phyloP scores from a whole-genome alignment of 2,329 filamentous ascomycete genomes.

The Apiospora pterosperma region DNA sequence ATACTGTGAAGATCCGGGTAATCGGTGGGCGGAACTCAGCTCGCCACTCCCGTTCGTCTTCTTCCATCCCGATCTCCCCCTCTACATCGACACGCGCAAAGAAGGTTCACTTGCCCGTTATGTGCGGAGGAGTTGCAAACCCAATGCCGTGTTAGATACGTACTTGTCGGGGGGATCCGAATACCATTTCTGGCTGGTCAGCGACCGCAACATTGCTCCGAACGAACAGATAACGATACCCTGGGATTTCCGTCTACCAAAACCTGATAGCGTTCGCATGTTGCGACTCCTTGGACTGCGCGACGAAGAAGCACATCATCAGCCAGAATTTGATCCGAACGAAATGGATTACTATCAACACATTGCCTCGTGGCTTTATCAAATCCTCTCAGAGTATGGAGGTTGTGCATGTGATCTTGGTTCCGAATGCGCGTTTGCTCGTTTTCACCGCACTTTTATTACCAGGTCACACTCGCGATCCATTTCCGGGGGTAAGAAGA shows the following conservation, averaged over 20 bases:
- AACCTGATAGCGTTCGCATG: constrained; percentile 49
- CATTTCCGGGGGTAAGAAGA: constrained; percentile 38
- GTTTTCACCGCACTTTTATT: constrained; percentile 58
- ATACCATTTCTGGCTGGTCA: constrained; percentile 91
- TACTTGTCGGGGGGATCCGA: constrained; percentile 74
- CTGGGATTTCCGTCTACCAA: constrained; percentile 66
- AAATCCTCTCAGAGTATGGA: constrained; percentile 72
- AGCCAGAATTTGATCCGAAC: constrained; percentile 52
- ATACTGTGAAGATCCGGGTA: constrained; percentile 64
- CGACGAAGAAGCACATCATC: constrained; percentile 51
- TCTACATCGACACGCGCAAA: constrained; percentile 83
- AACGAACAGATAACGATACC: constrained; percentile 61
- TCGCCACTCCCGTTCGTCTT: constrained; percentile 73
- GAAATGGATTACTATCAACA: constrained; percentile 55
- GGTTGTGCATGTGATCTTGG: constrained; percentile 72
- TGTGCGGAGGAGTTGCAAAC: constrained; percentile 85
- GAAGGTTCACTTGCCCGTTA: constrained; percentile 86
- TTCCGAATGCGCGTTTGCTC: constrained; percentile 59
- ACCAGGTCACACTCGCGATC: constrained; percentile 40
- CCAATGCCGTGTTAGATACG: constrained; percentile 85
- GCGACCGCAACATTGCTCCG: constrained; percentile 68
- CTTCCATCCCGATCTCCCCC: constrained; percentile 81
- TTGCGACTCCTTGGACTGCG: constrained; percentile 58
- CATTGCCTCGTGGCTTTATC: constrained; percentile 63
- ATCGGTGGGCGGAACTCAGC: constrained; percentile 64